Evolutionary conservation across 1,139 yeast species (phyloP).

Genomic region (Barnettozyma hawaiiensis): DNA sequence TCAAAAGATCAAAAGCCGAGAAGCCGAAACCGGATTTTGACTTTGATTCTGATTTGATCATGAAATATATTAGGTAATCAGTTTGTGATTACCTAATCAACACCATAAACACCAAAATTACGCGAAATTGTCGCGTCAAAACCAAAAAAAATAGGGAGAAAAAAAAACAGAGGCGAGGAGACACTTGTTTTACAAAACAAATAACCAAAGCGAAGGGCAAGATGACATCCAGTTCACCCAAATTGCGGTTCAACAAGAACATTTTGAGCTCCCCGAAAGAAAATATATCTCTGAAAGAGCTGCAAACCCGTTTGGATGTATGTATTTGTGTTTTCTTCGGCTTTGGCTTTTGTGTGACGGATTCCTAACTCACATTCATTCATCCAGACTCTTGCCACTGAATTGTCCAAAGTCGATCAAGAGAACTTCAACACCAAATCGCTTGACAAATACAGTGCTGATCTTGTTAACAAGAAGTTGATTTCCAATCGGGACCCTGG

Average conservation of each 20-base stretch:
- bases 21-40: no score
- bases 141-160: not conserved
- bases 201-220: not conserved
- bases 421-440: constrained; percentile 46
- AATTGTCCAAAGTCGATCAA: constrained; percentile 57
- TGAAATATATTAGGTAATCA: not conserved
- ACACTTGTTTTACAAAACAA: constrained; percentile 14
- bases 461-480: constrained; percentile 54
- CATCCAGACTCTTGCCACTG: constrained; percentile 47
- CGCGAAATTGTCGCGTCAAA: constrained; percentile 3
- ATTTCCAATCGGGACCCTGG: constrained; percentile 60
- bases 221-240: constrained; percentile 15
- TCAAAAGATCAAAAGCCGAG: not conserved
- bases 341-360: no score
- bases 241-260: constrained; percentile 39
- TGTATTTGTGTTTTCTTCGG: no score
- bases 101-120: constrained; percentile 5
- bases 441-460: constrained; percentile 42
- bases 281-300: constrained; percentile 55
- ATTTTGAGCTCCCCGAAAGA: constrained; percentile 50
- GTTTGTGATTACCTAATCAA: not conserved
- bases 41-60: no score
- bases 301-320: constrained; percentile 37
- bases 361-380: no score
- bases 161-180: not conserved